Evolutionary conservation across 345 rosid genomes (phyloP).

Genomic region (Chamaenerion angustifolium): DNA sequence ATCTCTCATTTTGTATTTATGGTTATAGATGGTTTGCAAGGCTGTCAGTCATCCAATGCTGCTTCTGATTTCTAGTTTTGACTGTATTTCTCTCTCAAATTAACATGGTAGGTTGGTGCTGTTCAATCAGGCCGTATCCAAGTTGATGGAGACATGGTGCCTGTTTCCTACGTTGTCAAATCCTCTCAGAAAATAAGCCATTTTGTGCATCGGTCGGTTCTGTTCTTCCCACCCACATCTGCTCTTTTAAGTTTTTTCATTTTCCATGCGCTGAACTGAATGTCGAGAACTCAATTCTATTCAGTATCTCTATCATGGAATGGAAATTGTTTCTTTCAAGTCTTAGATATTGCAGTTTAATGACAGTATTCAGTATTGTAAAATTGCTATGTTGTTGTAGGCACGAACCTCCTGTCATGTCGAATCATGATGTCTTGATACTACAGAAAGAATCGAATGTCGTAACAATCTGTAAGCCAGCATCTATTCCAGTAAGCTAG

Average conservation of each 20-base stretch:
- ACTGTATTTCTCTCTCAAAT: too few species aligned
- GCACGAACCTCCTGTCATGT: constrained; percentile 86
- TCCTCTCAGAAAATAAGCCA: constrained; percentile 81
- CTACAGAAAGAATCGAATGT: constrained; percentile 66
- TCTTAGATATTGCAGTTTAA: too few species aligned
- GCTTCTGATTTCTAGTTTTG: too few species aligned
- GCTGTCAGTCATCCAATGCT: too few species aligned
- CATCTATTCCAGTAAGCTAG: constrained; percentile 73
- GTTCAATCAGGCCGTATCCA: constrained; percentile 73
- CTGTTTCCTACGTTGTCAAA: constrained; percentile 60
- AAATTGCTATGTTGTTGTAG: constrained; percentile 35
- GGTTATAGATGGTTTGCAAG: too few species aligned
- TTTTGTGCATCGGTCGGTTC: constrained; percentile 61
- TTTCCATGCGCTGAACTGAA: too few species aligned
- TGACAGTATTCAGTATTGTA: constrained; percentile 6
- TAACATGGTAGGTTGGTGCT: constrained; percentile 44
- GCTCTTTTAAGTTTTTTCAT: not conserved
- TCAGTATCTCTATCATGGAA: too few species aligned
- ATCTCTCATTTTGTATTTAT: too few species aligned
- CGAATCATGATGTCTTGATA: constrained; percentile 30
- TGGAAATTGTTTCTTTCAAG: too few species aligned
- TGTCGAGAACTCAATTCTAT: too few species aligned
- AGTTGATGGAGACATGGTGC: constrained; percentile 68
- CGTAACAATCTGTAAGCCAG: constrained; percentile 71
- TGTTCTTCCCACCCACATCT: not conserved